These are phyloP conservation scores for Delphinella strobiligena DNA, from an alignment of 2,329 filamentous ascomycete species.

Conservation along the genomic window DNA sequence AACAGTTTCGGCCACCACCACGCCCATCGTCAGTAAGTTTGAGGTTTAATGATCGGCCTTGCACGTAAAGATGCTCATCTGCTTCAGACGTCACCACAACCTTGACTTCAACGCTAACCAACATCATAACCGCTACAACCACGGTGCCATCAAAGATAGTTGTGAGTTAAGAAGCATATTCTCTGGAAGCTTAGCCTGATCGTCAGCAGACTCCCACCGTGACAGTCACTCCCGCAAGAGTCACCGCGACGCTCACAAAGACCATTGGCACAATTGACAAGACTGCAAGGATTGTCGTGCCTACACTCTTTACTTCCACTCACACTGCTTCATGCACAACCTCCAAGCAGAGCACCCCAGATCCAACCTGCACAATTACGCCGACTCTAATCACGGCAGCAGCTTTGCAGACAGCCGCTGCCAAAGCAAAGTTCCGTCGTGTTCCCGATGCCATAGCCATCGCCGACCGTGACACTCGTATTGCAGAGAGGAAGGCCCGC, in stretches of 20 bases:
- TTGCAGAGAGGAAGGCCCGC: conserved; percentile 17
- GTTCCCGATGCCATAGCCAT: conserved; percentile 3
- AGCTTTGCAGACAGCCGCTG: conserved; percentile 7
- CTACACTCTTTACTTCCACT: conserved; percentile 14
- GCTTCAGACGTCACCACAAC: conserved; percentile 1
- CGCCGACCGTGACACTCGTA: conserved; percentile 10
- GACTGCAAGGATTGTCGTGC: conserved; percentile 9
- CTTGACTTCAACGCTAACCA: neutral
- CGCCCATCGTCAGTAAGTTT: conserved; percentile 9
- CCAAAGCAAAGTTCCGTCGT: conserved; percentile 13
- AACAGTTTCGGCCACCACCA: conserved; percentile 15
- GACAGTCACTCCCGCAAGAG: conserved; percentile 10
- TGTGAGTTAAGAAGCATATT: too few species aligned
- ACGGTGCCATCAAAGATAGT: conserved; percentile 7
- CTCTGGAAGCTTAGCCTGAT: too few species aligned
- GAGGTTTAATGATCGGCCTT: neutral
- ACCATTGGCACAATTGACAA: conserved; percentile 19
- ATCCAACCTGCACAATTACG: conserved; percentile 18
- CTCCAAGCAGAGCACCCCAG: conserved; percentile 12
- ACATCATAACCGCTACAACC: conserved; percentile 2
- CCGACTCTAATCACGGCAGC: conserved; percentile 16
- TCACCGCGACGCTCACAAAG: conserved; percentile 17
- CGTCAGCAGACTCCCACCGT: conserved; percentile 9
- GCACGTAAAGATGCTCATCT: neutral
- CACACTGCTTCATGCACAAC: conserved; percentile 21